phyloP scores from a whole-genome alignment of 805 yeast species.

The Candida piceae region DNA sequence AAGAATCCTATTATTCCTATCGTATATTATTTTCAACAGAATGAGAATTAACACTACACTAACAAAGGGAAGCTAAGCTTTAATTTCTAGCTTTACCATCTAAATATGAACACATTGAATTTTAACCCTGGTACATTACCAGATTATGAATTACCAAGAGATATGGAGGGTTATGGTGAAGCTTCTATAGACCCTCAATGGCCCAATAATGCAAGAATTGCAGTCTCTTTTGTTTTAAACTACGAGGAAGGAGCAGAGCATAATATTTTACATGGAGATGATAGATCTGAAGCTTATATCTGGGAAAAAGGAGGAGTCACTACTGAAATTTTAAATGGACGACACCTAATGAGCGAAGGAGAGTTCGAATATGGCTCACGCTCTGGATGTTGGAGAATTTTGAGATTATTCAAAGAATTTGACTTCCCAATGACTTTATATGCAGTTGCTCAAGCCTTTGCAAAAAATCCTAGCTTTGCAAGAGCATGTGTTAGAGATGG shows the following conservation, averaged over 20 bases:
- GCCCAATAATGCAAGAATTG: conserved; percentile 22
- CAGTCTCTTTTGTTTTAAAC: conserved; percentile 24
- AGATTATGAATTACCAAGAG: conserved; percentile 9
- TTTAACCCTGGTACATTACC: conserved; percentile 10
- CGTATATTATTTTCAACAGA: no score
- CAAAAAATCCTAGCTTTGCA: conserved; percentile 30
- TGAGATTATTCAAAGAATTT: conserved; percentile 30
- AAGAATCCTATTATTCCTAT: no score
- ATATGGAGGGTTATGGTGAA: conserved; percentile 24
- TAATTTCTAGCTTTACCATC: no score
- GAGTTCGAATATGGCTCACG: conserved; percentile 16
- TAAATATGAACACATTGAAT: conserved; percentile 10
- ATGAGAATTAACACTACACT: not conserved
- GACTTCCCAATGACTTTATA: conserved; percentile 30
- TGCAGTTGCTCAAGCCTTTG: conserved; percentile 36
- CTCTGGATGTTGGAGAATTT: conserved; percentile 19
- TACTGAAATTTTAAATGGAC: conserved; percentile 10
- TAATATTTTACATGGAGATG: conserved; percentile 12
- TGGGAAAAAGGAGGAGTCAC: conserved; percentile 13
- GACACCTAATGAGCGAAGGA: conserved; percentile 14
- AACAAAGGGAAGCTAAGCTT: not conserved
- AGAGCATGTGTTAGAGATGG: conserved; percentile 33
- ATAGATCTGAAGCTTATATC: conserved; percentile 13
- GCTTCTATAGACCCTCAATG: conserved; percentile 21
- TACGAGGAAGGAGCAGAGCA: conserved; percentile 28